A percentile compares a stretch with the other conserved stretches of the same genome.
These are phyloP conservation scores for Lasiosphaeris hirsuta DNA, from an alignment of 495 filamentous ascomycete genomes.

Conservation along the genomic window DNA sequence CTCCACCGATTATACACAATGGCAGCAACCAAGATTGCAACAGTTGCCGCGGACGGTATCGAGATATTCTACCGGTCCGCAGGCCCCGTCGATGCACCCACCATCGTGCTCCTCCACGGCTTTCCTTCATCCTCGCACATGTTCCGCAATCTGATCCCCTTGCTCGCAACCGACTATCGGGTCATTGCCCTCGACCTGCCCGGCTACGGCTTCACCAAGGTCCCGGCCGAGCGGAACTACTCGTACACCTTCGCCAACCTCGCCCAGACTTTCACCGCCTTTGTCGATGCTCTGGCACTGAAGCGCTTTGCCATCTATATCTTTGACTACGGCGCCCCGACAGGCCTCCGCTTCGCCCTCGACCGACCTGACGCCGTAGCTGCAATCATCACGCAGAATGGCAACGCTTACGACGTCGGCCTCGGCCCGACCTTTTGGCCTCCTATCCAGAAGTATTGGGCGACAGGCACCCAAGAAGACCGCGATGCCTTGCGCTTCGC, in stretches of 20 bases:
- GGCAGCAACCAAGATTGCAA: conserved; percentile 16
- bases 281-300: conserved; percentile 46
- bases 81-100: conserved; percentile 39
- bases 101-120: conserved; percentile 60
- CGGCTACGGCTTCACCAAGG: conserved; percentile 57
- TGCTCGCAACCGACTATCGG: conserved; percentile 51
- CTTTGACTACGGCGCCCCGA: conserved; percentile 66
- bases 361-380: conserved; percentile 43
- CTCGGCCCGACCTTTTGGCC: conserved; percentile 54
- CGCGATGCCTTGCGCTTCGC: conserved; percentile 39
- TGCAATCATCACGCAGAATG: conserved; percentile 60
- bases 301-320: conserved; percentile 55
- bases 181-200: conserved; percentile 61
- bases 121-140: conserved; percentile 62
- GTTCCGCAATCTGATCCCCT: conserved; percentile 59
- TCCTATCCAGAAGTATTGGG: conserved; percentile 49
- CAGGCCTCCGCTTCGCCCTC: conserved; percentile 53
- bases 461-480: conserved; percentile 32
- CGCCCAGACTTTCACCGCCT: conserved; percentile 44
- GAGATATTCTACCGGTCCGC: conserved; percentile 58
- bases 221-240: conserved; percentile 44
- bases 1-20: conserved; percentile 4
- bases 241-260: conserved; percentile 51
- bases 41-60: conserved; percentile 34
- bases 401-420: conserved; percentile 62